phyloP scores from a whole-genome alignment of 441 rosid genomes.

The Lepidium campestre region DNA sequence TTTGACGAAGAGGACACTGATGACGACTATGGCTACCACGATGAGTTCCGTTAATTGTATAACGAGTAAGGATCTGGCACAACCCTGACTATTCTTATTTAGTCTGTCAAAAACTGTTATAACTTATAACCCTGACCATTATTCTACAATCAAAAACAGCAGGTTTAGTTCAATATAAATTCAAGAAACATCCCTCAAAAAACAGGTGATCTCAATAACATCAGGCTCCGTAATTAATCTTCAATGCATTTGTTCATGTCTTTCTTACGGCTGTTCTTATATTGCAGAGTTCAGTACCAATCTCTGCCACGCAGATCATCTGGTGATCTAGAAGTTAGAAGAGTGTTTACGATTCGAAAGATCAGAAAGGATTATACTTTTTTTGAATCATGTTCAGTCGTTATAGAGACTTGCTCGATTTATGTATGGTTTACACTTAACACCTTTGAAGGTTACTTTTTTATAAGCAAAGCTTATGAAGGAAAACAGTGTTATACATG shows the following conservation, averaged over 20 bases:
- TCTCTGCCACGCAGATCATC: slow-evolving; percentile 17
- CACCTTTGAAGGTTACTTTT: slow-evolving; percentile 7
- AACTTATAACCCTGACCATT: neutral
- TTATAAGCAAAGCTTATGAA: slow-evolving; percentile 20
- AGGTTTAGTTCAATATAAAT: neutral
- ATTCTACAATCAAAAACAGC: slow-evolving; percentile 8
- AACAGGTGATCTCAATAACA: slow-evolving; percentile 15
- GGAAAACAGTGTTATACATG: slow-evolving; percentile 3
- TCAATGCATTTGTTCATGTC: neutral
- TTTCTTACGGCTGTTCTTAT: neutral
- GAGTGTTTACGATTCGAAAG: slow-evolving; percentile 21
- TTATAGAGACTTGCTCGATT: neutral
- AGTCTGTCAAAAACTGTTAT: neutral
- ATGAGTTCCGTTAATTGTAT: slow-evolving; percentile 67
- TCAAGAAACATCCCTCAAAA: slow-evolving; percentile 9
- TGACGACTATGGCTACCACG: slow-evolving; percentile 53
- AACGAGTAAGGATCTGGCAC: slow-evolving; percentile 27
- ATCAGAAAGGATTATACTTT: slow-evolving; percentile 9
- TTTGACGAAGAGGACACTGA: slow-evolving; percentile 73
- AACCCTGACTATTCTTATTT: neutral
- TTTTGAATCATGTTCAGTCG: slow-evolving; percentile 19
- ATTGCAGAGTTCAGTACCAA: slow-evolving; percentile 20
- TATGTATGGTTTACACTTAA: slow-evolving; percentile 6
- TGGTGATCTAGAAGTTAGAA: slow-evolving; percentile 17
- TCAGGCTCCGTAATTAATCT: neutral